Conservation (phyloP, 176 grass and related monocot species). For the Eleusine coracana region DNA sequence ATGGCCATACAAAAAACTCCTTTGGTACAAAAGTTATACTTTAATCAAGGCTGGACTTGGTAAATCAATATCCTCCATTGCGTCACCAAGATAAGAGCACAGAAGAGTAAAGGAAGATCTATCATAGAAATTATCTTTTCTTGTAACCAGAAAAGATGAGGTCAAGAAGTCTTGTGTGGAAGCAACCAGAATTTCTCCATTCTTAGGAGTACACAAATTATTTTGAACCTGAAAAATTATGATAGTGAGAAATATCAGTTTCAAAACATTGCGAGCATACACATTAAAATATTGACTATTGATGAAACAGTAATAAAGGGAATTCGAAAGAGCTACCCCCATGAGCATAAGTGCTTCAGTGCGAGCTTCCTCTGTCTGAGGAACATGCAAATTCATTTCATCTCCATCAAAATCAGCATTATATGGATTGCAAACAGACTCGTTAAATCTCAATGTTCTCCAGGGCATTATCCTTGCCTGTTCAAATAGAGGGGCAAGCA, state of each 20-base stretch:
- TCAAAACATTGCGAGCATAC: conserved; percentile 9
- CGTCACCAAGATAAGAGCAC: conserved; percentile 92
- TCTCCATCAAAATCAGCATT: conserved; percentile 99
- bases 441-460: conserved; percentile 99
- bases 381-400: conserved; percentile 99
- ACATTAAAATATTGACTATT: conserved; percentile 29
- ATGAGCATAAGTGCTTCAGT: conserved; percentile 98
- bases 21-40: conserved; percentile 42
- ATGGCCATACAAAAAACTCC: conserved; percentile 19
- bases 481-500: conserved; percentile 40
- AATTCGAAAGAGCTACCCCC: conserved; percentile 73
- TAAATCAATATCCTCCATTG: conserved; percentile 93
- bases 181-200: conserved; percentile 94
- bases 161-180: conserved; percentile 98
- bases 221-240: conserved; percentile 86
- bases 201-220: conserved; percentile 99
- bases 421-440: conserved; percentile 97
- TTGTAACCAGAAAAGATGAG: conserved; percentile 94
- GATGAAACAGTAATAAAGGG: conserved; percentile 40
- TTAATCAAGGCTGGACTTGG: conserved; percentile 88
- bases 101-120: conserved; percentile 81
- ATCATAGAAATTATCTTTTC: conserved; percentile 92
- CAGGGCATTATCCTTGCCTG: conserved; percentile 98
- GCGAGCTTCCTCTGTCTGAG: conserved; percentile 99
- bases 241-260: conserved; percentile 11